A percentile compares a stretch with the other conserved stretches of the same genome.
These are phyloP conservation scores for Rhododendron vialii DNA, from an alignment of 148 eudicot species.

Conservation along the genomic window DNA sequence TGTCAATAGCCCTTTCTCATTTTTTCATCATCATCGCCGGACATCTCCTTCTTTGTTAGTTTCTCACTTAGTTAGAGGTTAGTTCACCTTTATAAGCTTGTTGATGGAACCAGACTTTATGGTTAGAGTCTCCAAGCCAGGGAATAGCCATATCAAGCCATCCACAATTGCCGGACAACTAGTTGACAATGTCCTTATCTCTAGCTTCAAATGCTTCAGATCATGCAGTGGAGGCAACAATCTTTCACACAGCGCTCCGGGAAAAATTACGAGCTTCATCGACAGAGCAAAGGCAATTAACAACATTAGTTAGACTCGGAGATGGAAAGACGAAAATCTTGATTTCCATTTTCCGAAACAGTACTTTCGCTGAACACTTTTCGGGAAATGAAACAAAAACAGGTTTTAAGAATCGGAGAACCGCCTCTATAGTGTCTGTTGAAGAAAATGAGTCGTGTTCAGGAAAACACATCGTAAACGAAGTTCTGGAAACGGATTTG, in stretches of 20 bases:
- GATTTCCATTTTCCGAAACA: too few species aligned
- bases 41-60: background rate
- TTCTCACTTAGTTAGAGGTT: background rate
- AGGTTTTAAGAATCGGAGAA: too few species aligned
- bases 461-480: background rate
- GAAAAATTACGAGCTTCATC: background rate
- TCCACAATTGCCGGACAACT: background rate
- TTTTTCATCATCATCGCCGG: background rate
- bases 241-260: background rate
- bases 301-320: background rate
- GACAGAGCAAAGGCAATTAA: background rate
- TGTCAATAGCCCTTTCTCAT: background rate
- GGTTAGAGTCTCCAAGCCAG: slow-evolving; percentile 4
- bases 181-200: background rate
- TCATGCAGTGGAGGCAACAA: background rate
- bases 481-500: too few species aligned
- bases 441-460: background rate
- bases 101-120: background rate
- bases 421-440: too few species aligned
- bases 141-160: slow-evolving; percentile 8
- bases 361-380: background rate
- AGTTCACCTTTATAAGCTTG: too few species aligned
- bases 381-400: too few species aligned
- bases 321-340: background rate
- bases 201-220: background rate